phyloP scores from a whole-genome alignment of 495 filamentous ascomycete species.

The Trichoderma virens region DNA sequence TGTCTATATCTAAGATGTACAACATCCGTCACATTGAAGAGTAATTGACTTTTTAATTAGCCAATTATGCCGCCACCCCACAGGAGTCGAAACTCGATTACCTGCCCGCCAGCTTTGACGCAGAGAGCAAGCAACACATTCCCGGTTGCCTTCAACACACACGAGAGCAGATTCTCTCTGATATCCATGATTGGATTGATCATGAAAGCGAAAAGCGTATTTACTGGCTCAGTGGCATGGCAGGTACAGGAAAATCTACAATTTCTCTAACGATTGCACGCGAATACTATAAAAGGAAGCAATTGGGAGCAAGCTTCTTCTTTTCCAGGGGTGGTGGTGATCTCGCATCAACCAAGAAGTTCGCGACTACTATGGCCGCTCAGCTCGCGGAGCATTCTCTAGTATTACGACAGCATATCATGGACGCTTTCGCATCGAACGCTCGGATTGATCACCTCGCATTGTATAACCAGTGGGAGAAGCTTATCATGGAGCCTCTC shows the following conservation, averaged over 20 bases:
- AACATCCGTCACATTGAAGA: neutral
- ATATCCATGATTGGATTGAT: slow-evolving; percentile 17
- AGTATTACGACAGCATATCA: slow-evolving; percentile 13
- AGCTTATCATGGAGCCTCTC: slow-evolving; percentile 35
- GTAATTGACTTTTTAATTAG: neutral
- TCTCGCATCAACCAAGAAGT: slow-evolving; percentile 24
- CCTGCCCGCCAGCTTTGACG: slow-evolving; percentile 20
- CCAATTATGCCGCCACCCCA: neutral
- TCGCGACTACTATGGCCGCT: slow-evolving; percentile 34
- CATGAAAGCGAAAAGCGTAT: slow-evolving; percentile 18
- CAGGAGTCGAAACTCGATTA: neutral
- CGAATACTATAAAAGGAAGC: slow-evolving; percentile 1
- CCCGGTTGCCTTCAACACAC: slow-evolving; percentile 21
- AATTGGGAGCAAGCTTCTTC: slow-evolving; percentile 34
- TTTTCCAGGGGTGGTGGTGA: slow-evolving; percentile 37
- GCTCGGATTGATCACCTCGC: slow-evolving; percentile 18
- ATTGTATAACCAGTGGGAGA: slow-evolving; percentile 34
- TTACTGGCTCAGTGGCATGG: slow-evolving; percentile 33
- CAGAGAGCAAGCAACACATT: slow-evolving; percentile 23
- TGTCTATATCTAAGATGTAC: neutral
- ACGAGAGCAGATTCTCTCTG: slow-evolving; percentile 21
- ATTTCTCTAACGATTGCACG: slow-evolving; percentile 26
- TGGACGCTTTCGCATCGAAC: slow-evolving; percentile 1
- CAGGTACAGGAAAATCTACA: slow-evolving; percentile 33
- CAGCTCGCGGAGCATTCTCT: slow-evolving; percentile 27